Conservation (phyloP, 148 eudicot species). For the Chenopodium quinoa region DNA sequence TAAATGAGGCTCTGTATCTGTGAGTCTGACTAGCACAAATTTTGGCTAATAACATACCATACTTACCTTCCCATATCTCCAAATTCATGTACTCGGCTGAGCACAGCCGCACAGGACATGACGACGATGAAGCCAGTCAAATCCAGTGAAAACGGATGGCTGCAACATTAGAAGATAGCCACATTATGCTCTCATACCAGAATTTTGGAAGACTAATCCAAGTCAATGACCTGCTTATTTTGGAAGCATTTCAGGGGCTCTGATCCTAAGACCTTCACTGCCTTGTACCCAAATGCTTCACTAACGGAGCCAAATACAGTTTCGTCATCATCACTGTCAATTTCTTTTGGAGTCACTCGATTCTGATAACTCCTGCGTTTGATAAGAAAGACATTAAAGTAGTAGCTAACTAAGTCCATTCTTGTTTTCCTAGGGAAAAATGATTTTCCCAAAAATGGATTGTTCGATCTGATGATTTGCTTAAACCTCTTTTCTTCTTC, state of each 20-base stretch:
- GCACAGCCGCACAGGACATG: neutral
- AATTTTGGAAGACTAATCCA: slow-evolving; percentile 27
- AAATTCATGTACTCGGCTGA: neutral
- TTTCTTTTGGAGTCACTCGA: slow-evolving; percentile 59
- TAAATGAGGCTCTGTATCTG: slow-evolving; percentile 3
- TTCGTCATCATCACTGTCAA: slow-evolving; percentile 89
- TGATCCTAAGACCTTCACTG: slow-evolving; percentile 34
- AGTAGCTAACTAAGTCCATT: slow-evolving; percentile 67
- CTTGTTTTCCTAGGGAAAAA: slow-evolving; percentile 53
- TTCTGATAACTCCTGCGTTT: slow-evolving; percentile 73
- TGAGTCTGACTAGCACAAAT: slow-evolving; percentile 2
- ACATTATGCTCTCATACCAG: slow-evolving; percentile 10
- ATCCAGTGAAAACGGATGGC: neutral
- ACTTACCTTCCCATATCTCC: neutral
- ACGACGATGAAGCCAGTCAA: slow-evolving; percentile 7
- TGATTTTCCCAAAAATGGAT: slow-evolving; percentile 29
- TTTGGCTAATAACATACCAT: slow-evolving; percentile 8
- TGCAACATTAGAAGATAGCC: slow-evolving; percentile 12
- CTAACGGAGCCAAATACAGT: slow-evolving; percentile 56
- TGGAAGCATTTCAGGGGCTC: slow-evolving; percentile 34
- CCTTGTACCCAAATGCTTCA: slow-evolving; percentile 50
- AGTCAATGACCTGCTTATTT: slow-evolving; percentile 49
- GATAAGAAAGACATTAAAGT: slow-evolving; percentile 64
- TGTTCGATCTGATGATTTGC: slow-evolving; percentile 32
- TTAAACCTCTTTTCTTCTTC: slow-evolving; percentile 71